phyloP scores from a whole-genome alignment of 805 yeast species.

The Lachancea lanzarotensis region DNA sequence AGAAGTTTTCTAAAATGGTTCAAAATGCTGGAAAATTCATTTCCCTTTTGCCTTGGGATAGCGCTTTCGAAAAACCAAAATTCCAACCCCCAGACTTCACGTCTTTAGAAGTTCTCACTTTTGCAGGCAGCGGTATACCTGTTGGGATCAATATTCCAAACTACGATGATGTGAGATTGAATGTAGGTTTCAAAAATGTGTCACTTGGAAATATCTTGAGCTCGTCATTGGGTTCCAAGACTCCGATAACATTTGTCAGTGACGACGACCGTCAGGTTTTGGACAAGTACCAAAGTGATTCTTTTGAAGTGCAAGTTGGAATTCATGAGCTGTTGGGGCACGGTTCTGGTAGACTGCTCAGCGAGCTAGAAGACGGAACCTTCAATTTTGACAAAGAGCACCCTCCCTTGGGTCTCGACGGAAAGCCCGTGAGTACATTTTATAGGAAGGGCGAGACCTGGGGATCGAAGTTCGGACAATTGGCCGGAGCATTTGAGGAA shows the following conservation, averaged over 20 bases:
- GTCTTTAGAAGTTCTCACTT: constrained; percentile 80
- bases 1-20: constrained; percentile 67
- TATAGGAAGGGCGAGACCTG: constrained; percentile 82
- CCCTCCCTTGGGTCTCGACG: constrained; percentile 58
- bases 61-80: constrained; percentile 69
- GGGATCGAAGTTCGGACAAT: constrained; percentile 78
- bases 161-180: constrained; percentile 81
- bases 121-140: constrained; percentile 86
- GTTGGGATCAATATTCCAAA: constrained; percentile 93
- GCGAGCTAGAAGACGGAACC: constrained; percentile 50
- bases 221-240: constrained; percentile 46
- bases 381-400: constrained; percentile 64
- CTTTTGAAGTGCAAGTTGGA: constrained; percentile 91
- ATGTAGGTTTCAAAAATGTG: constrained; percentile 81
- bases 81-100: constrained; percentile 92
- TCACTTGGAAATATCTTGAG: constrained; percentile 80
- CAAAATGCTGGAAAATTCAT: constrained; percentile 60
- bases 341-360: constrained; percentile 78
- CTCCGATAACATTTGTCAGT: constrained; percentile 59
- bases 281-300: constrained; percentile 67
- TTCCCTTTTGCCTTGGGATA: constrained; percentile 67
- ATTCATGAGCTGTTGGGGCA: constrained; percentile 89
- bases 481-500: constrained; percentile 86
- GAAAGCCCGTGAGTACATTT: constrained; percentile 57
- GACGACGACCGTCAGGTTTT: constrained; percentile 49